Conservation (phyloP, 768 basidiomycete species). For the Multifurca ochricompacta region DNA sequence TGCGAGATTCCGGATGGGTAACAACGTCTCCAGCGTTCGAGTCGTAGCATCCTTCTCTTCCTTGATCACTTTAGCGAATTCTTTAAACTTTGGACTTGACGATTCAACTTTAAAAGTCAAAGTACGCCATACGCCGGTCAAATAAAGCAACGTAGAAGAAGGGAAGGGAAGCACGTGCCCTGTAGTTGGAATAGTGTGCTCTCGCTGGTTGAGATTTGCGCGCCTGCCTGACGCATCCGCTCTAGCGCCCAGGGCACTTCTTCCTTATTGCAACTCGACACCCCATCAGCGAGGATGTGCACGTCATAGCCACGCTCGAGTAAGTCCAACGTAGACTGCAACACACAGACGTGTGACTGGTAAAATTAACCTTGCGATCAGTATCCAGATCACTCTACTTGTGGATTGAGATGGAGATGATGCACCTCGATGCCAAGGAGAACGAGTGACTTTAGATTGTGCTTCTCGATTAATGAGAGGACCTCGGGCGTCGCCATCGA, state of each 20-base stretch:
- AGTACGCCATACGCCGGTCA: constrained; percentile 14
- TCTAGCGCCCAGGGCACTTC: constrained; percentile 73
- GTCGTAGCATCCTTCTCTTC: constrained; percentile 63
- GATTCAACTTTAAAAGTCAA: no score
- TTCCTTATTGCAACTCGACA: constrained; percentile 72
- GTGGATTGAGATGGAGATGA: not conserved
- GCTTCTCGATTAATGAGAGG: constrained; percentile 38
- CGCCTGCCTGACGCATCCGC: constrained; percentile 65
- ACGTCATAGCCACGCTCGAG: constrained; percentile 42
- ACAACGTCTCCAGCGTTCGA: constrained; percentile 29
- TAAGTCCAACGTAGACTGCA: constrained; percentile 75
- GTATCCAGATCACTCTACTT: constrained; percentile 23
- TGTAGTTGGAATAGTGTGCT: constrained; percentile 73
- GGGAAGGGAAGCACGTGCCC: constrained; percentile 32
- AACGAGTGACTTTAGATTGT: constrained; percentile 51
- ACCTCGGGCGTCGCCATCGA: constrained; percentile 79
- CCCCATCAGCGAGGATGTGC: constrained; percentile 75
- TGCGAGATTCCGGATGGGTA: constrained; percentile 22
- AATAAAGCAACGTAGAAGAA: constrained; percentile 10
- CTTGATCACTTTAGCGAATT: constrained; percentile 65
- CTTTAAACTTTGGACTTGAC: constrained; percentile 54
- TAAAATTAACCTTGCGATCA: not conserved
- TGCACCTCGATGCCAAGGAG: constrained; percentile 85
- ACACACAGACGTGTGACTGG: constrained; percentile 83
- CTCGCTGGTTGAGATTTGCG: constrained; percentile 72